phyloP scores from a whole-genome alignment of 1,139 yeast genomes.

The Debaryomyces udenii region DNA sequence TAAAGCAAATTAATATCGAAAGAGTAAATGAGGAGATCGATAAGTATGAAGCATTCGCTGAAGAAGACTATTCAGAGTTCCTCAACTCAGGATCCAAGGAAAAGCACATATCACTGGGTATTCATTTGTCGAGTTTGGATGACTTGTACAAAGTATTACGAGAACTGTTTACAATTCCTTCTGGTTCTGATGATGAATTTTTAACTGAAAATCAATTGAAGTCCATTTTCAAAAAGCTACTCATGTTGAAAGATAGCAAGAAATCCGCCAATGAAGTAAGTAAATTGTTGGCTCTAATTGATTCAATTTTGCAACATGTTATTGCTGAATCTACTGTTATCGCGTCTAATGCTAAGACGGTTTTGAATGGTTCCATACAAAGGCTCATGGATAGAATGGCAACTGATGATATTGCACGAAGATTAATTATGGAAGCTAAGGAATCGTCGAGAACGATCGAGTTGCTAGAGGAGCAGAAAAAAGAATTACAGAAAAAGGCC shows the following conservation, averaged over 20 bases:
- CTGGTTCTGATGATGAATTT: conserved; percentile 11
- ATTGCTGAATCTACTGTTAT: conserved; percentile 27
- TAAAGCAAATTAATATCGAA: conserved; percentile 38
- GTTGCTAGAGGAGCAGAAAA: conserved; percentile 29
- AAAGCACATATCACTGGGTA: conserved; percentile 16
- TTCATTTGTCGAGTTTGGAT: conserved; percentile 22
- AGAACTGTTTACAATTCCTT: conserved; percentile 6
- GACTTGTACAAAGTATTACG: conserved; percentile 25
- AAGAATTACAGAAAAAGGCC: conserved; percentile 25
- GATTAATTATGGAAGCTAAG: conserved; percentile 36
- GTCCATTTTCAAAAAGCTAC: conserved; percentile 27
- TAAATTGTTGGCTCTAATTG: conserved; percentile 30
- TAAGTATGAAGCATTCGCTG: conserved; percentile 43
- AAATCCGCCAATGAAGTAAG: conserved; percentile 23
- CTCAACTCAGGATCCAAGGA: conserved; percentile 14
- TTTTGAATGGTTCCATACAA: conserved; percentile 36
- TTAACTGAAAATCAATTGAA: conserved; percentile 8
- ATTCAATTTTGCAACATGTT: conserved; percentile 36
- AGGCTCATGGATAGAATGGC: conserved; percentile 37
- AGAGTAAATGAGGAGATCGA: conserved; percentile 50
- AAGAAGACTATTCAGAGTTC: conserved; percentile 39
- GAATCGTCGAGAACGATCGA: conserved; percentile 27
- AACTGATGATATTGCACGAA: conserved; percentile 38
- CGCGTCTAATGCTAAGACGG: conserved; percentile 29
- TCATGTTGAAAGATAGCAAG: conserved; percentile 29